Evolutionary conservation across 805 yeast species (phyloP).

Genomic region (Saturnispora kantuleensis): DNA sequence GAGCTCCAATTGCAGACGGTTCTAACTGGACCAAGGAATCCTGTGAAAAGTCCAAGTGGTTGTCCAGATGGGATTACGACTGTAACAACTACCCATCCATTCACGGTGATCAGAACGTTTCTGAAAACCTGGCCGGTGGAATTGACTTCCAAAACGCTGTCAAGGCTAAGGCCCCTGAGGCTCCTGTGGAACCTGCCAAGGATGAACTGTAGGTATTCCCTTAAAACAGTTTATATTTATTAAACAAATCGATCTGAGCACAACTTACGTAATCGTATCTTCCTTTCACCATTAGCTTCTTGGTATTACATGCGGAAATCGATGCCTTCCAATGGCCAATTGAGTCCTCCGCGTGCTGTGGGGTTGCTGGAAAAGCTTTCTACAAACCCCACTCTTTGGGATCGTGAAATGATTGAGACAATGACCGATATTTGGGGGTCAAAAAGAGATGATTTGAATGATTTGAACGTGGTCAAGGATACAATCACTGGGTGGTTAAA

Average conservation of each 20-base stretch:
- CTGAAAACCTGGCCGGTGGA: slow-evolving; percentile 9
- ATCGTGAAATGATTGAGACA: neutral
- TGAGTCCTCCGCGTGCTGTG: too few relatives aligned
- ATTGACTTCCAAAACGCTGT: slow-evolving; percentile 16
- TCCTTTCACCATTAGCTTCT: too few relatives aligned
- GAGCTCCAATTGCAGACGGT: slow-evolving; percentile 72
- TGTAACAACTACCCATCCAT: slow-evolving; percentile 47
- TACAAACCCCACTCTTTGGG: neutral
- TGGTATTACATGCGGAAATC: too few relatives aligned
- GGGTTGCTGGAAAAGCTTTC: too few relatives aligned
- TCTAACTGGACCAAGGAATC: slow-evolving; percentile 62
- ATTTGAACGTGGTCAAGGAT: neutral
- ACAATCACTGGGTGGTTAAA: neutral
- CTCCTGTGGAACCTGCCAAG: slow-evolving; percentile 1
- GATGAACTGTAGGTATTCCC: slow-evolving; percentile 7
- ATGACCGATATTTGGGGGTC: neutral
- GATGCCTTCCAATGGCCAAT: too few relatives aligned
- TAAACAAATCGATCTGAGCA: neutral
- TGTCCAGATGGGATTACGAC: slow-evolving; percentile 79
- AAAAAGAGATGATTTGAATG: neutral
- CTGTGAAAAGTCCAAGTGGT: slow-evolving; percentile 53
- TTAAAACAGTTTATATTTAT: neutral
- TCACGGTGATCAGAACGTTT: slow-evolving; percentile 5
- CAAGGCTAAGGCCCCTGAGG: slow-evolving; percentile 10
- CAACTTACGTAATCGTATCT: too few relatives aligned